Base-by-base conservation (phyloP, 2,329 filamentous ascomycete genomes). In the Raffaelea albimanens region DNA sequence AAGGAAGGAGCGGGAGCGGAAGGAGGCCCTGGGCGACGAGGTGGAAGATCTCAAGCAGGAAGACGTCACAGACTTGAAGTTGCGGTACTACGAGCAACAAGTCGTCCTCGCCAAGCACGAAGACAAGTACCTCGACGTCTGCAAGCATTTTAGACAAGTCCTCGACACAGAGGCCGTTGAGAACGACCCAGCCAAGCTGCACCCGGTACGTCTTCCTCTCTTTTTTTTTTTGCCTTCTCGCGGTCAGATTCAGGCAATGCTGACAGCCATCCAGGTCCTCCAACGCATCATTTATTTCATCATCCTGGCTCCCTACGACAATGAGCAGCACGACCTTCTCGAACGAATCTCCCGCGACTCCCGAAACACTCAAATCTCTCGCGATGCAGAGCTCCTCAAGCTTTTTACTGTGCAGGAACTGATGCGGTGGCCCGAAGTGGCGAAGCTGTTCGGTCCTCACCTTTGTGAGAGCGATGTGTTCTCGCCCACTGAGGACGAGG, bases 211-310 rank as follows among this genome's bases (percentile, higher is more conserved):
- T n/a, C n/a, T n/a, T n/a, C 67, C 40, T n/a, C 16, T 22, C 5
- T 5, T 14, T 9, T 25, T 34, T 43, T 23, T n/a, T 18, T 16
- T 25, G 13, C 14, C 18, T 38, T 5, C 18, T 16, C 36, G 36
- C n/a, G 36, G 14, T 39, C 36, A 5, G 16, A 9, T 16, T 33
- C 9, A n/a, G n/a, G n/a, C n/a, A n/a, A n/a, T n/a, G 8, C 8
- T 39, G 4, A 42, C 18, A 19, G n/a, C 38, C 8, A 16, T 21
- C 18, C 14, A 94, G 88, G 81, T 89, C 18, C 78, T 98, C 40
- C 89, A 95, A 71, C 82, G 93, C 60, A 89, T 97, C 63, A 90
- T 97, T 68, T 97, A 95, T 76, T 98, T 95, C 67, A 82, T 95
- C 64, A 93, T 97, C 56, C 85, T 98, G 45, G 87, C 93, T 8